phyloP scores from a whole-genome alignment of 441 rosid species.

The Melastoma candidum region DNA sequence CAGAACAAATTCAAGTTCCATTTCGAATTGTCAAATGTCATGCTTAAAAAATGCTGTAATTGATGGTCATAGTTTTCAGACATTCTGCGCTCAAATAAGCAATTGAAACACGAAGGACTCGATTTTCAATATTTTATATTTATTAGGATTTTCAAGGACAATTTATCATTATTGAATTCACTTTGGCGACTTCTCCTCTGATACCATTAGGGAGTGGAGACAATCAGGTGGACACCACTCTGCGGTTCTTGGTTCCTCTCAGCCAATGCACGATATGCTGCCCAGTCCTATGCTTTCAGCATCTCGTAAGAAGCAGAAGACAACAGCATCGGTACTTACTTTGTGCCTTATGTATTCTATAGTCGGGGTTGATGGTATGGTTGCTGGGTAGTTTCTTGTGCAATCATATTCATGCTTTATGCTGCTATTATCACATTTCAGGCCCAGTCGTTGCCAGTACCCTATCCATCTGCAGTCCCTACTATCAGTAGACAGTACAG shows the following conservation, averaged over 20 bases:
- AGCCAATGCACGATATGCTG: conserved; percentile 48
- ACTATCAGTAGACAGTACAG: conserved; percentile 43
- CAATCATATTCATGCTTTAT: conserved; percentile 1
- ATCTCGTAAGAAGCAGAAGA: conserved; percentile 82
- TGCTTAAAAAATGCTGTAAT: too few relatives aligned
- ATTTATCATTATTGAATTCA: not conserved
- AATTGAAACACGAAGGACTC: too few relatives aligned
- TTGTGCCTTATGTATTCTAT: not conserved
- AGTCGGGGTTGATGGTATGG: not conserved
- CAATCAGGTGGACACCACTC: conserved; percentile 51
- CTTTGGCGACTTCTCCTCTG: not conserved
- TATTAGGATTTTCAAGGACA: conserved; percentile 10
- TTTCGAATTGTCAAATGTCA: too few relatives aligned
- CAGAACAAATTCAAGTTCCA: too few relatives aligned
- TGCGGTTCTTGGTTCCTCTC: conserved; percentile 39
- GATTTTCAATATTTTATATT: too few relatives aligned
- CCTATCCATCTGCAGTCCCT: conserved; percentile 41
- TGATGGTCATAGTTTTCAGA: too few relatives aligned
- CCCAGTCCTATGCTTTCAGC: conserved; percentile 70
- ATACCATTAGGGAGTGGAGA: conserved; percentile 71
- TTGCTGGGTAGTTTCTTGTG: not conserved
- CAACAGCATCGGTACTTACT: conserved; percentile 37
- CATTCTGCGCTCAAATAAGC: too few relatives aligned
- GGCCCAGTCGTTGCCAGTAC: conserved; percentile 39
- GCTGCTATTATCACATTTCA: conserved; percentile 12